Percentiles rank a stretch among this genome's conserved stretches.
Conservation (phyloP, 2,329 filamentous ascomycete species). For the Parasarocladium wereldwijsianum region DNA sequence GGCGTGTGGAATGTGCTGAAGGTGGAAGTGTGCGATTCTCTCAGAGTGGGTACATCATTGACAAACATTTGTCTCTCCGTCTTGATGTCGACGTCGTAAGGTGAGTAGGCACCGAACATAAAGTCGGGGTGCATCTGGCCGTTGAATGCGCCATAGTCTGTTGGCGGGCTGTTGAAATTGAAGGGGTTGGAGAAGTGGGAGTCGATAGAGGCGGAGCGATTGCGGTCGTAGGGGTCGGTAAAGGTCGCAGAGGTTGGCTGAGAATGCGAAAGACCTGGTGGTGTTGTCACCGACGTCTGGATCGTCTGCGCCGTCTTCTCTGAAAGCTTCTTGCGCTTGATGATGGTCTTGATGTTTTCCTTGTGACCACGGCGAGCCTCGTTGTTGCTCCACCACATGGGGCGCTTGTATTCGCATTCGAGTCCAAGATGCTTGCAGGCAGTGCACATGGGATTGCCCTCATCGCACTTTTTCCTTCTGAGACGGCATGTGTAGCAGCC, state of each 20-base stretch:
- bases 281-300: conserved; percentile 46
- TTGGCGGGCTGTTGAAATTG: conserved; percentile 52
- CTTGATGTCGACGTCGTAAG: conserved; percentile 92
- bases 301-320: conserved; percentile 58
- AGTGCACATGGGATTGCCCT: conserved; percentile 46
- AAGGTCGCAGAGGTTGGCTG: conserved; percentile 68
- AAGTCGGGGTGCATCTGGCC: conserved; percentile 47
- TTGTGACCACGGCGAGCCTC: conserved; percentile 77
- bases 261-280: conserved; percentile 68
- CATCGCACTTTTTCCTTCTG: conserved; percentile 55
- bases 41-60: conserved; percentile 72
- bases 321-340: conserved; percentile 89
- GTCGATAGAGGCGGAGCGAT: conserved; percentile 63
- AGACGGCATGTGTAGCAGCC: conserved; percentile 57
- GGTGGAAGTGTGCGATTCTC: conserved; percentile 78
- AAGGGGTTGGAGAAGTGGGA: conserved; percentile 63
- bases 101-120: conserved; percentile 46
- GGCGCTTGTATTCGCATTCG: conserved; percentile 89
- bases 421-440: conserved; percentile 64
- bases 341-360: conserved; percentile 91
- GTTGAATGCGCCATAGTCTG: conserved; percentile 45
- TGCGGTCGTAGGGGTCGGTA: conserved; percentile 59
- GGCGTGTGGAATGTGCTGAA: conserved; percentile 84
- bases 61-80: conserved; percentile 90
- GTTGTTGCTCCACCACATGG: conserved; percentile 94